phyloP scores from a whole-genome alignment of 116 monocot species.

The Cymodocea nodosa region DNA sequence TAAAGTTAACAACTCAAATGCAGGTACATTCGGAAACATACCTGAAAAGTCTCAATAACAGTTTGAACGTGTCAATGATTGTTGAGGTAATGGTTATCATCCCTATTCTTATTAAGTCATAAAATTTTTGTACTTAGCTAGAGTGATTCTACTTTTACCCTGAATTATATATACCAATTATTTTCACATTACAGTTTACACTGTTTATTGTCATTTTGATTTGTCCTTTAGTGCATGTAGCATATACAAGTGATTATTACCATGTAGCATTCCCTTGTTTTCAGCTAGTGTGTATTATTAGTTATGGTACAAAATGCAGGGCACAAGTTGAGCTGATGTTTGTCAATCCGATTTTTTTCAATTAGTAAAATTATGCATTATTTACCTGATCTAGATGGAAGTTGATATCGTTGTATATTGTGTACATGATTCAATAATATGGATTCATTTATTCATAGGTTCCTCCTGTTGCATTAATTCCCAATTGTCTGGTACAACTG shows the following conservation, averaged over 20 bases:
- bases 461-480: conserved; percentile 71
- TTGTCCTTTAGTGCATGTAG: too few species aligned
- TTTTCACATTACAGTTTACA: background rate
- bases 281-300: too few species aligned
- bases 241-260: too few species aligned
- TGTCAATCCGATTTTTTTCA: too few species aligned
- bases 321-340: too few species aligned
- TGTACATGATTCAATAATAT: background rate
- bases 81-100: conserved; percentile 50
- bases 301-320: too few species aligned
- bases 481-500: conserved; percentile 69
- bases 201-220: too few species aligned
- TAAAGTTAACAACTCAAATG: background rate
- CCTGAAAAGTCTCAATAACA: conserved; percentile 59
- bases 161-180: background rate
- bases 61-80: conserved; percentile 63
- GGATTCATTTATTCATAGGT: conserved; percentile 27
- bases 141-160: too few species aligned
- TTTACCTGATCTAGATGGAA: background rate
- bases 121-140: background rate
- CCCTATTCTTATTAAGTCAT: background rate
- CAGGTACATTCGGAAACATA: conserved; percentile 90
- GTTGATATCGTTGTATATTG: background rate
- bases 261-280: too few species aligned
- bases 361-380: too few species aligned